Evolutionary conservation across 1,284 basidiomycete species (phyloP).

Genomic region (Polyporus tsugae): DNA sequence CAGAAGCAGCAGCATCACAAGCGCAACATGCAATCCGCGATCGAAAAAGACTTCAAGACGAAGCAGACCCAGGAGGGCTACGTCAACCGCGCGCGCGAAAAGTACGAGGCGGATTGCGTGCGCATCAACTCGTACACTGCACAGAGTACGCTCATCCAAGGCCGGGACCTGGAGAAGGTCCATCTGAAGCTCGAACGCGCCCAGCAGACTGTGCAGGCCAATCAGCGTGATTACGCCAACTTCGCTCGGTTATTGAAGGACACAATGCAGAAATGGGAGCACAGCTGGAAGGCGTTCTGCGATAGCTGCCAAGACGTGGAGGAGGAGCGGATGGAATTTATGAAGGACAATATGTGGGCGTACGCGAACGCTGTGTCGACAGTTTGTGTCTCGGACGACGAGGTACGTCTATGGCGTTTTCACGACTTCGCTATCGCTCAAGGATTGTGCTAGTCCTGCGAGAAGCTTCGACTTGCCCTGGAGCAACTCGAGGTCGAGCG

Average conservation of each 20-base stretch:
- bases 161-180: constrained; percentile 93
- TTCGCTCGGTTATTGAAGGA: constrained; percentile 86
- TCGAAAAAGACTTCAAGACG: constrained; percentile 90
- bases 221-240: constrained; percentile 92
- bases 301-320: constrained; percentile 97
- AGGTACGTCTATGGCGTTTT: constrained; percentile 63
- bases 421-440: background rate
- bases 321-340: constrained; percentile 92
- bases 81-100: constrained; percentile 89
- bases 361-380: constrained; percentile 96
- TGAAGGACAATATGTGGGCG: constrained; percentile 96
- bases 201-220: constrained; percentile 87
- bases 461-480: constrained; percentile 82
- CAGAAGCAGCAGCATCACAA: constrained; percentile 79
- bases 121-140: constrained; percentile 97
- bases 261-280: constrained; percentile 90
- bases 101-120: constrained; percentile 94
- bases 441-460: constrained; percentile 74
- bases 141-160: constrained; percentile 92
- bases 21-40: constrained; percentile 72
- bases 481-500: constrained; percentile 85
- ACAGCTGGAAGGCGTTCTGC: constrained; percentile 93
- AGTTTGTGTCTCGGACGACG: constrained; percentile 96
- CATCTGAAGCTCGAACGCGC: constrained; percentile 89
- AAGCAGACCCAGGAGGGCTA: constrained; percentile 87